Evolutionary conservation across 176 grass and related monocot species (phyloP).

Genomic region (Miscanthus lutarioriparius): DNA sequence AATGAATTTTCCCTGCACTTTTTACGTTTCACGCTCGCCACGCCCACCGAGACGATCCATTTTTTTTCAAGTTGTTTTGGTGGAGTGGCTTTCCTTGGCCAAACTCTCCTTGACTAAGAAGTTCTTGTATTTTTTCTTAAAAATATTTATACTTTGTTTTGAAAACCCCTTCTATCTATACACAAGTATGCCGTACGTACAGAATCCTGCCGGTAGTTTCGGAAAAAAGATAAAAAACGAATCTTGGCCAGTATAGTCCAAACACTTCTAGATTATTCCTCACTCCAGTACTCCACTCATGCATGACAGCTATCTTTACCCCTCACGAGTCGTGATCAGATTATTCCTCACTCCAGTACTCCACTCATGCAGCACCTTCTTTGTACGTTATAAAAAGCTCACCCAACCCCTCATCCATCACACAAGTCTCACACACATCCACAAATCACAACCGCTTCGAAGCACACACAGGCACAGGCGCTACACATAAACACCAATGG

Average conservation of each 20-base stretch:
- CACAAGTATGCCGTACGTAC: too few relatives aligned
- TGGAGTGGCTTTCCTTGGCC: too few relatives aligned
- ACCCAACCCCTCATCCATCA: not conserved
- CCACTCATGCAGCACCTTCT: not conserved
- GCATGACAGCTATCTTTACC: too few relatives aligned
- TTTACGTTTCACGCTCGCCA: too few relatives aligned
- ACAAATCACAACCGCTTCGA: not conserved
- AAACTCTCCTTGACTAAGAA: not conserved
- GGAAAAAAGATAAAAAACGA: not conserved
- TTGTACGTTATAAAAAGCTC: slow-evolving; percentile 26
- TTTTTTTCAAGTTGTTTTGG: not conserved
- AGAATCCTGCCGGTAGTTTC: not conserved
- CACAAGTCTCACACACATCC: not conserved
- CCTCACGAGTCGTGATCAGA: not conserved
- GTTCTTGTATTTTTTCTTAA: not conserved
- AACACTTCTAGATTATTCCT: not conserved
- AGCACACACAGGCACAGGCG: not conserved
- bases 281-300: too few relatives aligned
- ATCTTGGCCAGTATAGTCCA: not conserved
- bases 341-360: slow-evolving; percentile 1
- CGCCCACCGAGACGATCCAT: not conserved
- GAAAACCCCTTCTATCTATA: too few relatives aligned
- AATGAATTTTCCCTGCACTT: too few relatives aligned
- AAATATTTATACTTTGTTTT: not conserved
- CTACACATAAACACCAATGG: slow-evolving; percentile 11